Conservation (phyloP, 208 protist species). For the Acanthamoeba polyphaga region DNA sequence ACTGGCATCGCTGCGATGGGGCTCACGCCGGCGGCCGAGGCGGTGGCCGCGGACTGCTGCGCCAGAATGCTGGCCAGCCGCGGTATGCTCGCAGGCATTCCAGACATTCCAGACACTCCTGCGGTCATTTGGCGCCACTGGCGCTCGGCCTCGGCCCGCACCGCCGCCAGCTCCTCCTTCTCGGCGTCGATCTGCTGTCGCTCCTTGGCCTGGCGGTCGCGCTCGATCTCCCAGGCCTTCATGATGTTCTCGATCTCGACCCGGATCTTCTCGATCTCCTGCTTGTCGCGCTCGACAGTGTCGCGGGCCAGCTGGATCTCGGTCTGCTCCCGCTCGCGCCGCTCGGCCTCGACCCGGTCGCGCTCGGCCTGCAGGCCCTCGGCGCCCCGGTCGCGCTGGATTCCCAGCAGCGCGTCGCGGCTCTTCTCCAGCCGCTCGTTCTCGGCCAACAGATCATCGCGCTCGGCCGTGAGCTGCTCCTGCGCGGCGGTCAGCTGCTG, state of each 20-base stretch:
- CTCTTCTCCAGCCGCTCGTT: background rate
- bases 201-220: background rate
- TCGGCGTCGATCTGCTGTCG: background rate
- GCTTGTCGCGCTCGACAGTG: background rate
- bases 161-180: background rate
- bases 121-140: background rate
- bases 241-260: slow-evolving; percentile 34
- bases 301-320: background rate
- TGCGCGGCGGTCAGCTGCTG: background rate
- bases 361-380: slow-evolving; percentile 5
- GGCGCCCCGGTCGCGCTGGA: background rate
- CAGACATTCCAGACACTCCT: too few relatives aligned
- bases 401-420: background rate
- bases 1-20: background rate
- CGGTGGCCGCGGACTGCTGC: background rate
- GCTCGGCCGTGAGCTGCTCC: background rate
- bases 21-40: background rate
- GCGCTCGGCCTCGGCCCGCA: background rate
- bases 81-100: too few relatives aligned
- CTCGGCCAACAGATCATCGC: background rate
- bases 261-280: slow-evolving; percentile 20
- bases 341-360: background rate
- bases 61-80: too few relatives aligned
- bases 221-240: background rate
- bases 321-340: background rate